Base-by-base conservation (phyloP, 805 yeast genomes). In the Komagataella ulmi region DNA sequence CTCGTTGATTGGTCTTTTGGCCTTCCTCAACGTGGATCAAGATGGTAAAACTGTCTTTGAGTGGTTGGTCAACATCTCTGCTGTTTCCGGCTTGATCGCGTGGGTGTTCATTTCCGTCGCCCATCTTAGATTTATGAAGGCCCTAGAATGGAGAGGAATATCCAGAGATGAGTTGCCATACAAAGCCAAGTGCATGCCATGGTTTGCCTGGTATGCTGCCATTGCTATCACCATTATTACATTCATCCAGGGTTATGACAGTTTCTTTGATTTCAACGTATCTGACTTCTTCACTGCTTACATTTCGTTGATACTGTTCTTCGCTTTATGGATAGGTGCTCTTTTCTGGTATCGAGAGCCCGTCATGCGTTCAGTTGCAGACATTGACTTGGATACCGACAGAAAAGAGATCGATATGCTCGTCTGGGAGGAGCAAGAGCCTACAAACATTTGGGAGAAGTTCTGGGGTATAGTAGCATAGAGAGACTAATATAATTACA, bases 51-150 rank as follows among this genome's bases (percentile, higher is more conserved):
- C 74, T 3, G 89, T 81, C 30, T 85, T 85, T 68, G 69, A 75
- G 60, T 85, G 90, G 90, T 71, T 85, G 54, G 67, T 83, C 57
- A 83, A 83, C 64, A 83, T 85, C 58, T 77, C 87, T n/a, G 85
- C 86, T 24, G 83, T 83, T 49, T 82, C 89, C 8, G 90, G 90
- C 54, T 73, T 84, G 57, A 80, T 83, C 57, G 75, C 86, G 17
- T 83, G 90, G 90, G 74, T 80, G 49, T 76, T 79, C 62, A 83
- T 84, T 54, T 73, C 81, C 24, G 65, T 76, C 48, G 71, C 85
- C 2, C 90, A 83, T 65, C 66, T 85, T 53, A 72, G 90, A 63
- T 85, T 84, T 67, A 84, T 84, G 82, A 65, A 70, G 45, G 81
- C 83, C 40, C 67, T 87, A 58, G 76, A 74, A 58, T 63, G 69